Base-by-base conservation (phyloP, 169 alveolate genomes). In the Plasmodium inui region DNA sequence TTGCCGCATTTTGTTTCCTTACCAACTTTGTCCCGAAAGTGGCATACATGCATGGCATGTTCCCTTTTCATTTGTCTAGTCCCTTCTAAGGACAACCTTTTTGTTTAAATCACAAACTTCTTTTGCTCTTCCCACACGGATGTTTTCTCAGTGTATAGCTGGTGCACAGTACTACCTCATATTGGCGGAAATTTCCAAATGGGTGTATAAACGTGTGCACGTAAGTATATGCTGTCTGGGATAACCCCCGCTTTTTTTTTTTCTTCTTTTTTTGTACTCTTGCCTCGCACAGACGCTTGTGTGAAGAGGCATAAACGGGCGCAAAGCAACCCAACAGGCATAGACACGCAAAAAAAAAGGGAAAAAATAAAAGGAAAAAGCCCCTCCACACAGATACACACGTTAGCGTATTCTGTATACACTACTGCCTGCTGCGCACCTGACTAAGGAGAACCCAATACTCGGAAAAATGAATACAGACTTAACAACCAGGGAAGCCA, bases 31-130 rank as follows among this genome's bases (percentile, higher is more conserved):
- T 28, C 34, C 61, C n/a, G 22, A 26, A 3, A 67, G 37, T 67
- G 76, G 32, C 37, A 67, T 28, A 28, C 76, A 3, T 28, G 76
- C 76, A 67, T 67, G 37, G 61, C 61, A 32, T 32, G 50, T 76
- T 79, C 4, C n/a, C 70, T 1, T 39, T 14, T 79, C 30, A 37
- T 79, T 50, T 81, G 88, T 50, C 37, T 46, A 37, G 44, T 81
- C 37, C 76, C 30, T 67, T 67, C 37, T 67, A 67, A 67, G 32
- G 76, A 7, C 57, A 84, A 17, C 12, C 19, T 37, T 71, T 84
- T 84, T 71, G 81, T 84, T 84, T 84, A 84, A 84, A 71, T 84
- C 19, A 71, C 92, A 71, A 84, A 26, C 53, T 37, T 46, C 83
- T 84, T 71, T 22, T 67, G 70, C 39, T 71, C 55, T 84, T 8